Conservation (phyloP, 2,329 filamentous ascomycete genomes). For the Aureobasidium sp. region DNA sequence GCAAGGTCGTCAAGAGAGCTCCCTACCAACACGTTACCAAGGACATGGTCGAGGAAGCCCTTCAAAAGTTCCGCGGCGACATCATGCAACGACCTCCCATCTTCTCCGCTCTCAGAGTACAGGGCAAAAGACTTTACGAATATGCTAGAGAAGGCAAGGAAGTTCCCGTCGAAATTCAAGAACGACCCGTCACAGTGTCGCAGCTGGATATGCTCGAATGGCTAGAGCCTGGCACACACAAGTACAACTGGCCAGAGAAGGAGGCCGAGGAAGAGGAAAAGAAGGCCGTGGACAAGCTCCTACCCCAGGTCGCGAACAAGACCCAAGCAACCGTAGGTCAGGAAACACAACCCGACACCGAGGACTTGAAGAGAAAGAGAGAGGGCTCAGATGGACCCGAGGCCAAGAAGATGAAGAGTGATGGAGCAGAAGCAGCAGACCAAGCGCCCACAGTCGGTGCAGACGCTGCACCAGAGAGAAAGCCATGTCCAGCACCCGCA, state of each 20-base stretch:
- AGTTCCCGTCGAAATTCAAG: conserved; percentile 76
- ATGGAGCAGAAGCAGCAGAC: conserved; percentile 14
- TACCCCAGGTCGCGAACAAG: conserved; percentile 33
- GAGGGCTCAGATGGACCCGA: conserved; percentile 19
- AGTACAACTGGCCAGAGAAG: conserved; percentile 69
- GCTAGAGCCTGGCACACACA: conserved; percentile 71
- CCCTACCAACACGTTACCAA: conserved; percentile 75
- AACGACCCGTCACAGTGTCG: conserved; percentile 68
- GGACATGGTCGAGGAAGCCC: conserved; percentile 67
- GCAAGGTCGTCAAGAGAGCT: conserved; percentile 70
- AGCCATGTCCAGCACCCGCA: conserved; percentile 53
- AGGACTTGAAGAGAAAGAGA: conserved; percentile 27
- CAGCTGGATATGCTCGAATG: conserved; percentile 79
- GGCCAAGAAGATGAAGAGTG: conserved; percentile 14
- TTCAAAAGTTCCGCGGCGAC: conserved; percentile 69
- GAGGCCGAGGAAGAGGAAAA: conserved; percentile 72
- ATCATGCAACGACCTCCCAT: conserved; percentile 87
- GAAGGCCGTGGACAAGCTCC: conserved; percentile 63
- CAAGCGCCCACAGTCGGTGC: background rate
- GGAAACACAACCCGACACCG: conserved; percentile 18
- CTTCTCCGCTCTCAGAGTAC: conserved; percentile 85
- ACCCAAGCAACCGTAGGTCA: conserved; percentile 17
- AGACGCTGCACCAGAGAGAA: background rate
- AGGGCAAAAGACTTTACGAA: conserved; percentile 92
- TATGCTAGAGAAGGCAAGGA: conserved; percentile 86